Base-by-base conservation (phyloP, 441 rosid species). In the Jatropha multifida region DNA sequence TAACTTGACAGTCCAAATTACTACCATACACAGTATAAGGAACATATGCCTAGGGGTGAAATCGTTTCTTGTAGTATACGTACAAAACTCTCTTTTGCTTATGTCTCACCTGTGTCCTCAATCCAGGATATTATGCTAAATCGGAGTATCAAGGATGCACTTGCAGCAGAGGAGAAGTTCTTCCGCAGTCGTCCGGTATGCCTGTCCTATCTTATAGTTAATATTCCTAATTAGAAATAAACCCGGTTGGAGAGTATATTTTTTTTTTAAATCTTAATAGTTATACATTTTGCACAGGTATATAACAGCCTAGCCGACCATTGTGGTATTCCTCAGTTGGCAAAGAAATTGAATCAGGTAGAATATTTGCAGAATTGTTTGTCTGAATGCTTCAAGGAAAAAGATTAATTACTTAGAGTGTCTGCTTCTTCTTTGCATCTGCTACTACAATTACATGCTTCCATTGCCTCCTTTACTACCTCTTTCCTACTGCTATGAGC, bases 341-440 rank as follows among this genome's bases (percentile, higher is more conserved):
- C 96, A 23, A 95, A 90, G 85, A 95, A 90, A 82, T 81, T 95
- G 86, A 95, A 95, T 79, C 96, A 92, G 96, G 99, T 93, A 83
- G 42, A 54, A 52, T 12, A 17, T 65, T 51, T 73, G 60, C 54
- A 44, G 65, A 51, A 51, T 69, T 76, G 55, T 26, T 58, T 65
- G 65, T 40, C 44, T 49, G 20, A 76, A 58, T 72, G 58, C 58
- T 20, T 58, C 23, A 17, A 55, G 49, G 59, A 56, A 42, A 38
- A 40, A 64, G 41, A 27, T 65, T 59, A 40, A 15, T 71, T 38
- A 26, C 65, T 70, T 18, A 44, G 38, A 55, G 42, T 56, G 59
- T 41, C 23, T 44, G 41, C 68, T 54, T 51, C 59, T 26, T 20
- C 44, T 14, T 71, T 37, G 40, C 68, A 27, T 69, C 44, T 48